These are phyloP conservation scores for Heliamphora exappendiculata DNA, from an alignment of 148 eudicot genomes.

Conservation along the genomic window DNA sequence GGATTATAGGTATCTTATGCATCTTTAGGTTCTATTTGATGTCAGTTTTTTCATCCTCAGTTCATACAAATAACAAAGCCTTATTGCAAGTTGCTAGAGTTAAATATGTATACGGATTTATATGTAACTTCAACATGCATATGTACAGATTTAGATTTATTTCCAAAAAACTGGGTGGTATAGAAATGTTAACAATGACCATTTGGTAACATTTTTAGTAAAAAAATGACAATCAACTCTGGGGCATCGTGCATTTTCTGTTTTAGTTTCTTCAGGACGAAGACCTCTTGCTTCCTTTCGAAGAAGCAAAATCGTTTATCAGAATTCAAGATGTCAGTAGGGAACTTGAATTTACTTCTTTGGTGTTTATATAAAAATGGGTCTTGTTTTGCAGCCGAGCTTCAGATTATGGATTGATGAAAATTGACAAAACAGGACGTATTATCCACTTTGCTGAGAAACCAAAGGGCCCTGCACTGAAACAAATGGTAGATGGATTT, in stretches of 20 bases:
- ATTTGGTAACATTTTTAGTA: background rate
- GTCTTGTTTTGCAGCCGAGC: constrained; percentile 57
- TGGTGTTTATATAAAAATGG: constrained; percentile 28
- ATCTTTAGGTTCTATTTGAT: background rate
- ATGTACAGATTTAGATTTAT: background rate
- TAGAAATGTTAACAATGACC: background rate
- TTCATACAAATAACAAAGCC: background rate
- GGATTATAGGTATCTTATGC: constrained; percentile 61
- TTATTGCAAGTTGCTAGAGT: background rate
- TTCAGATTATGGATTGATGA: constrained; percentile 59
- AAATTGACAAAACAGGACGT: constrained; percentile 67
- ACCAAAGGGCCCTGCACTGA: constrained; percentile 67
- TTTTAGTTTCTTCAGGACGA: background rate
- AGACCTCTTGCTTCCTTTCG: background rate
- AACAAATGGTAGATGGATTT: constrained; percentile 50
- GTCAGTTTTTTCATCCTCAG: background rate
- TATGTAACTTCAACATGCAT: too few relatives aligned
- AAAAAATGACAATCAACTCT: background rate
- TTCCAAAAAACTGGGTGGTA: background rate
- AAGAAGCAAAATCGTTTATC: background rate
- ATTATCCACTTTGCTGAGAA: constrained; percentile 74
- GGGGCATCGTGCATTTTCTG: background rate
- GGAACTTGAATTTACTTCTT: background rate
- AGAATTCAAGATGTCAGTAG: background rate
- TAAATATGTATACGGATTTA: background rate